Conservation (phyloP, 2,329 filamentous ascomycete species). For the Leptographium procerum region DNA sequence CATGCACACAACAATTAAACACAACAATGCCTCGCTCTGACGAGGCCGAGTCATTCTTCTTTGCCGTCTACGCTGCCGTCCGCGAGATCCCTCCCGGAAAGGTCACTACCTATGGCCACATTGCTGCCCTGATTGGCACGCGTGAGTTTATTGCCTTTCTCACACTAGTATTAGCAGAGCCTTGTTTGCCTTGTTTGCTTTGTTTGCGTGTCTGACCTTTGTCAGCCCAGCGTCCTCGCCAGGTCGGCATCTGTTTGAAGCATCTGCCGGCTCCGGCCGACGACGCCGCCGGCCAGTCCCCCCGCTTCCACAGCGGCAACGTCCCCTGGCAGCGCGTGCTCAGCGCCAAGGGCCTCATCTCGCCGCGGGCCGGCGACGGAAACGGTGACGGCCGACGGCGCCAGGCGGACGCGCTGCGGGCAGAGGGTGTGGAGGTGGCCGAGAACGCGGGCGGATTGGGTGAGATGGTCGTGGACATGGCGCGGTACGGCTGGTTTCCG, state of each 20-base stretch:
- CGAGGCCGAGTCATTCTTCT: conserved; percentile 63
- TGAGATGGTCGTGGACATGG: conserved; percentile 40
- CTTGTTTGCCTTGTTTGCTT: no score
- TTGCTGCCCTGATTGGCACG: conserved; percentile 59
- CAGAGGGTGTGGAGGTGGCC: conserved; percentile 41
- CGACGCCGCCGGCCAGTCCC: conserved; percentile 22
- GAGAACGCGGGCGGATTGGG: conserved; percentile 33
- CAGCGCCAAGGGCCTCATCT: conserved; percentile 77
- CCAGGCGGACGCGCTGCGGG: conserved; percentile 37
- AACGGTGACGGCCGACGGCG: conserved; percentile 17
- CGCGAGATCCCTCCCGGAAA: conserved; percentile 74
- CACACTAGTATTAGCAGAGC: no score
- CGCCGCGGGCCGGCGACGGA: conserved; percentile 42
- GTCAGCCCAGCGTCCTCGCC: conserved; percentile 59
- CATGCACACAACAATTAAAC: neutral
- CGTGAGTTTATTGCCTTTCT: conserved; percentile 38
- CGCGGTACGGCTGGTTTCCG: conserved; percentile 46
- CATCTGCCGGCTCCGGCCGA: conserved; percentile 42
- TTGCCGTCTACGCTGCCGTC: conserved; percentile 69
- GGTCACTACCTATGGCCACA: conserved; percentile 82
- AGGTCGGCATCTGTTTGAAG: conserved; percentile 85
- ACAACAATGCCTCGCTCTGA: conserved; percentile 56
- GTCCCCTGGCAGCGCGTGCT: conserved; percentile 95
- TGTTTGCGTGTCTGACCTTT: neutral
- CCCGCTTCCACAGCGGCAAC: conserved; percentile 58